phyloP scores from a whole-genome alignment of 2,329 filamentous ascomycete genomes.

The Byssoonygena ceratinophila region DNA sequence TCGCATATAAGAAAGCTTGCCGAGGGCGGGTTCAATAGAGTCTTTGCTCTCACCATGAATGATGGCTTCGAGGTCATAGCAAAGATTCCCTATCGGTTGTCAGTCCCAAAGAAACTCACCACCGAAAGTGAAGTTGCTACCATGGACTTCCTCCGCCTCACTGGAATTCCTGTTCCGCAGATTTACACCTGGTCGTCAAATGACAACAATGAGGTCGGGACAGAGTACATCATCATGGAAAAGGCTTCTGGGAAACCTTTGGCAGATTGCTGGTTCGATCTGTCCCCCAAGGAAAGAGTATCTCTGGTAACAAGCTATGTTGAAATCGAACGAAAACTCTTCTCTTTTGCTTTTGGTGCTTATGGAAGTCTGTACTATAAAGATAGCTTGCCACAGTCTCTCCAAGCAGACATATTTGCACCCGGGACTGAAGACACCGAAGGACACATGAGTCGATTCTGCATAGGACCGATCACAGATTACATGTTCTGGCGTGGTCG shows the following conservation, averaged over 20 bases:
- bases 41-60: constrained; percentile 18
- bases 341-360: constrained; percentile 7
- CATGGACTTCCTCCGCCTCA: constrained; percentile 24
- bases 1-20: constrained; percentile 18
- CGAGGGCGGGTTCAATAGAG: constrained; percentile 22
- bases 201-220: constrained; percentile 20
- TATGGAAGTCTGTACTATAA: constrained; percentile 14
- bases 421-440: constrained; percentile 13
- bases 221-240: constrained; percentile 24
- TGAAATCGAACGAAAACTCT: constrained; percentile 13
- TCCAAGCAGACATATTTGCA: constrained; percentile 18
- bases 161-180: constrained; percentile 29
- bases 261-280: constrained; percentile 19
- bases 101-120: constrained; percentile 18
- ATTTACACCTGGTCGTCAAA: constrained; percentile 21
- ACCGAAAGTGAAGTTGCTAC: constrained; percentile 30
- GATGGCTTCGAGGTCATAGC: constrained; percentile 21
- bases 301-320: constrained; percentile 16
- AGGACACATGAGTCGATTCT: background rate
- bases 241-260: constrained; percentile 17
- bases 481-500: constrained; percentile 17
- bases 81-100: constrained; percentile 20
- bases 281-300: constrained; percentile 17
- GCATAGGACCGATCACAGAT: constrained; percentile 13
- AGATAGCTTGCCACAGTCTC: constrained; percentile 10